A percentile compares a stretch with the other conserved stretches of the same genome.
These are phyloP conservation scores for Parmelia sp. DNA, from an alignment of 495 filamentous ascomycete species.

Conservation along the genomic window DNA sequence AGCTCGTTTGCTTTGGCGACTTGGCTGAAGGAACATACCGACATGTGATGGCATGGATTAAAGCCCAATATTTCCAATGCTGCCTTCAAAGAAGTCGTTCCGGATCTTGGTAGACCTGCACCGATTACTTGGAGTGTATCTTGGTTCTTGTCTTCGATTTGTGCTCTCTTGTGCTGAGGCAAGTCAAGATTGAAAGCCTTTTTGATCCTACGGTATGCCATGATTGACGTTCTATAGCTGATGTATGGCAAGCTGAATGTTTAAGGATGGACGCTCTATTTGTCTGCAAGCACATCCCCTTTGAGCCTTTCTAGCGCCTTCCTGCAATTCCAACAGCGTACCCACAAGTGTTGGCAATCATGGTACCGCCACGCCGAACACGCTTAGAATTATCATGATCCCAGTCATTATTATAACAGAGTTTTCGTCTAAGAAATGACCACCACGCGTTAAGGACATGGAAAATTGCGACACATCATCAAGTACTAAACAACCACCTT, in stretches of 20 bases:
- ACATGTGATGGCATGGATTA: slow-evolving; percentile 13
- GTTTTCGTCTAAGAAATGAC: too few species aligned
- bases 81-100: slow-evolving; percentile 43
- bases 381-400: too few species aligned
- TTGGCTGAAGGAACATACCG: neutral
- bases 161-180: neutral
- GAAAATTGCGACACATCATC: too few species aligned
- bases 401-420: too few species aligned
- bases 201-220: neutral
- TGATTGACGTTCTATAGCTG: neutral
- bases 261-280: neutral
- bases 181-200: neutral
- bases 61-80: slow-evolving; percentile 39
- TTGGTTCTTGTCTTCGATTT: neutral
- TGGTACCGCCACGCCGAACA: too few species aligned
- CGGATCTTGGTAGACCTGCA: slow-evolving; percentile 46
- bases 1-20: neutral
- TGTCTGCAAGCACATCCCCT: too few species aligned
- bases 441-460: too few species aligned
- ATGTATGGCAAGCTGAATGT: neutral
- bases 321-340: too few species aligned
- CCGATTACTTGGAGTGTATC: neutral
- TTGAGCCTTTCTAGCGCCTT: too few species aligned
- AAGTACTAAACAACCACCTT: too few species aligned
- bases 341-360: too few species aligned